phyloP scores from a whole-genome alignment of 1,139 yeast genomes.

The Blastobotrys ciferrii region DNA sequence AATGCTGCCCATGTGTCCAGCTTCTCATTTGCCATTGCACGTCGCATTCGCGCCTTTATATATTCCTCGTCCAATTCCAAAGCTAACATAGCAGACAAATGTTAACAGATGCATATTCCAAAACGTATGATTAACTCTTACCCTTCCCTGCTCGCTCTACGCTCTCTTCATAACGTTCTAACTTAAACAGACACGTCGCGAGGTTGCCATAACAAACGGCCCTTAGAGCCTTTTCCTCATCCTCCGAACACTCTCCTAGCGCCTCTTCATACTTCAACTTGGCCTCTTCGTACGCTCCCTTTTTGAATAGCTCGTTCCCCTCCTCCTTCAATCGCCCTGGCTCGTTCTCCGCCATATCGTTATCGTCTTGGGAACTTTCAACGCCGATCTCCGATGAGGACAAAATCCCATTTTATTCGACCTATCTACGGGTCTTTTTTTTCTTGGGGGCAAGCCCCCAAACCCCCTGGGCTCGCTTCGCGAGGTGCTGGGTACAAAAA shows the following conservation, averaged over 20 bases:
- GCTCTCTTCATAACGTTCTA: slow-evolving; percentile 72
- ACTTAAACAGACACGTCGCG: slow-evolving; percentile 71
- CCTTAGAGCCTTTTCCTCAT: slow-evolving; percentile 44
- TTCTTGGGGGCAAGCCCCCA: no score
- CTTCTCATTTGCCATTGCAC: slow-evolving; percentile 60
- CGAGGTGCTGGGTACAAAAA: no score
- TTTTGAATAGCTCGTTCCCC: slow-evolving; percentile 64
- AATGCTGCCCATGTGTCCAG: slow-evolving; percentile 31
- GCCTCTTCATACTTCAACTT: slow-evolving; percentile 63
- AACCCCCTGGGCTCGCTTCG: no score
- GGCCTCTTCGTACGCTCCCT: slow-evolving; percentile 53
- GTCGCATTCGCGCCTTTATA: slow-evolving; percentile 64
- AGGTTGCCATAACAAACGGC: slow-evolving; percentile 71
- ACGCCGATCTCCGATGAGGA: no score
- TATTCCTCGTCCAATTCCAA: slow-evolving; percentile 56
- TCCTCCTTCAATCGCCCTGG: slow-evolving; percentile 56
- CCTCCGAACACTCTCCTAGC: slow-evolving; percentile 42
- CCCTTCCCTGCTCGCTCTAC: slow-evolving; percentile 57
- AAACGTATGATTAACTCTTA: no score
- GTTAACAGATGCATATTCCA: no score
- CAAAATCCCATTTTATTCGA: no score
- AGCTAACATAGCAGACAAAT: slow-evolving; percentile 38
- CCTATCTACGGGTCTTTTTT: no score
- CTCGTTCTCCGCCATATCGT: no score
- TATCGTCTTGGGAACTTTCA: no score